phyloP scores from a whole-genome alignment of 257 asterid species.

The Schizonepeta tenuifolia region DNA sequence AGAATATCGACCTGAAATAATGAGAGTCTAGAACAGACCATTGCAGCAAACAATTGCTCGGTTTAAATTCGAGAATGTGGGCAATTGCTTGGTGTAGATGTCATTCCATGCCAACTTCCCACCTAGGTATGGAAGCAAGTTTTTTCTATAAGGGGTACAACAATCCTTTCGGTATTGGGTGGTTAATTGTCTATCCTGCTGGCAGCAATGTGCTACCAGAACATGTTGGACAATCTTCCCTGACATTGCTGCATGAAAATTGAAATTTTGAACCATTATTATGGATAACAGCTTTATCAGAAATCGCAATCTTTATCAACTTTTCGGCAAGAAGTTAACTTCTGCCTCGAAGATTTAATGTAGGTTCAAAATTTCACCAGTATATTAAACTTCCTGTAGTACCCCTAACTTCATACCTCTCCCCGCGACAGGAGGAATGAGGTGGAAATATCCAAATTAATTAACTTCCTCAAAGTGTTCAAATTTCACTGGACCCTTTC shows the following conservation, averaged over 20 bases:
- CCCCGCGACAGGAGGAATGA: constrained; percentile 7
- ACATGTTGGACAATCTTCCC: constrained; percentile 92
- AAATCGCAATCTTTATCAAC: constrained; percentile 24
- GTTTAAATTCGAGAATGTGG: constrained; percentile 65
- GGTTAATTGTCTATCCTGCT: constrained; percentile 85
- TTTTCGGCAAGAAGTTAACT: constrained; percentile 23
- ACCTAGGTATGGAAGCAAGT: constrained; percentile 61
- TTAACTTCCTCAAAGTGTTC: constrained; percentile 21
- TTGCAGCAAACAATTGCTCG: constrained; percentile 82
- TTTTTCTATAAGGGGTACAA: constrained; percentile 66
- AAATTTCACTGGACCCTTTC: background rate
- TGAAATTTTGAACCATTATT: constrained; percentile 58
- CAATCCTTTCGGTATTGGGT: constrained; percentile 61
- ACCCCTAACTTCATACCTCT: constrained; percentile 1
- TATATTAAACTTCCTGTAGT: background rate
- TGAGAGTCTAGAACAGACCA: constrained; percentile 98
- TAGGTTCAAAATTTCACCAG: constrained; percentile 17
- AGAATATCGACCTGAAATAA: constrained; percentile 73
- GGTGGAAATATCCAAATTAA: constrained; percentile 3
- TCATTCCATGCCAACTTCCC: constrained; percentile 83
- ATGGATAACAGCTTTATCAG: constrained; percentile 43
- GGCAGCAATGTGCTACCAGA: constrained; percentile 96
- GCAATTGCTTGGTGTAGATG: constrained; percentile 71
- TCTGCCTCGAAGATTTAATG: constrained; percentile 7
- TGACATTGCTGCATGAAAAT: constrained; percentile 89